Percentiles rank a stretch among this genome's conserved stretches.
Evolutionary conservation across 345 rosid genomes (phyloP).

Genomic region (Clarkia xantiana): DNA sequence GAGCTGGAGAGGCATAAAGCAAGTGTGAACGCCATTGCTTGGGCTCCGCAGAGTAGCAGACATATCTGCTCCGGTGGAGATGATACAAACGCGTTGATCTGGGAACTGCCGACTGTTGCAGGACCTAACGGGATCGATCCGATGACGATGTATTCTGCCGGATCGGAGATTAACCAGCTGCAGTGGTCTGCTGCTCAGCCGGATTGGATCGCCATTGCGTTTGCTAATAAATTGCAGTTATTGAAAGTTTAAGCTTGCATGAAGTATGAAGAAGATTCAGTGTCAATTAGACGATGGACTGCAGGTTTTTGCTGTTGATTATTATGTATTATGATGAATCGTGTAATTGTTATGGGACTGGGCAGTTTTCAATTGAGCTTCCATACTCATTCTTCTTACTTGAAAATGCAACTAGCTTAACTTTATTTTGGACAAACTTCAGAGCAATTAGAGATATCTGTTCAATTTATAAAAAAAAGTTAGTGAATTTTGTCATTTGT

Average conservation of each 20-base stretch:
- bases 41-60: constrained; percentile 83
- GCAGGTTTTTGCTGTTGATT: no score
- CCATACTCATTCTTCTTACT: no score
- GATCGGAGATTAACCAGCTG: constrained; percentile 78
- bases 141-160: constrained; percentile 67
- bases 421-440: no score
- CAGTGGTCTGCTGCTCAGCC: constrained; percentile 82
- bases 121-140: constrained; percentile 95
- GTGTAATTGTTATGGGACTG: no score
- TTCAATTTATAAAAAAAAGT: no score
- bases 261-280: no score
- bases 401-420: no score
- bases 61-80: constrained; percentile 88
- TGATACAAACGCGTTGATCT: constrained; percentile 68
- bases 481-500: no score
- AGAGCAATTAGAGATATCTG: no score
- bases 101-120: constrained; percentile 91
- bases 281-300: no score
- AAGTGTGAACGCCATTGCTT: constrained; percentile 82
- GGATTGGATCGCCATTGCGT: constrained; percentile 88
- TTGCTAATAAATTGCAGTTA: constrained; percentile 76
- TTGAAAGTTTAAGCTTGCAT: constrained; percentile 79
- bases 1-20: constrained; percentile 86
- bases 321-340: no score
- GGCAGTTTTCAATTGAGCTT: no score